Conservation (phyloP, 345 rosid species). For the Brassica juncea region DNA sequence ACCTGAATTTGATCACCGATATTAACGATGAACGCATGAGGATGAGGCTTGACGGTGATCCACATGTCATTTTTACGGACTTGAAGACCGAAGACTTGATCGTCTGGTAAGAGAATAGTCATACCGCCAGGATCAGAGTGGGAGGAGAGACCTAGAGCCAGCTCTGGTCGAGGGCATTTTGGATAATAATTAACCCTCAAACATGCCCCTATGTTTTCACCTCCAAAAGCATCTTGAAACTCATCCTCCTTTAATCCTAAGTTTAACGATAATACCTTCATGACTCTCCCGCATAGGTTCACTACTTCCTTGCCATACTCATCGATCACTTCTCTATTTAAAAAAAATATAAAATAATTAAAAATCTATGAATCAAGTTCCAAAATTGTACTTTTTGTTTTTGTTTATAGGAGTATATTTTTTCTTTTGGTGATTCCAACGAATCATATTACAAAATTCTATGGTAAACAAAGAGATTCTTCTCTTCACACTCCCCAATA, state of each 20-base stretch:
- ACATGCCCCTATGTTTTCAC: conserved; percentile 70
- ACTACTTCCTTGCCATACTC: conserved; percentile 70
- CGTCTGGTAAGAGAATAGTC: conserved; percentile 80
- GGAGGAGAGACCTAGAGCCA: conserved; percentile 79
- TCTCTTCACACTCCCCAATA: neutral
- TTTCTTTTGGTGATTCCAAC: neutral
- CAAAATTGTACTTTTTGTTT: neutral
- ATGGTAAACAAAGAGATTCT: neutral
- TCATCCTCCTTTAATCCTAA: conserved; percentile 56
- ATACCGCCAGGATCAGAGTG: conserved; percentile 97
- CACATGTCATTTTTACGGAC: conserved; percentile 61
- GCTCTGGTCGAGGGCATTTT: conserved; percentile 85
- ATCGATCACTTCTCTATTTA: conserved; percentile 64
- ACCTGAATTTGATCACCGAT: conserved; percentile 98
- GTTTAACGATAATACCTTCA: conserved; percentile 71
- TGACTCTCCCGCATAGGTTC: conserved; percentile 57
- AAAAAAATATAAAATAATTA: neutral
- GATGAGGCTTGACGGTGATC: conserved; percentile 88
- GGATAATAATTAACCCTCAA: conserved; percentile 88
- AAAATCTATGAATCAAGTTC: neutral
- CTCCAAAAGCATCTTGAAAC: conserved; percentile 78
- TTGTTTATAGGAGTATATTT: neutral
- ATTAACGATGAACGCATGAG: conserved; percentile 82
- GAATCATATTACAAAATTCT: neutral
- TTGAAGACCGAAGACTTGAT: conserved; percentile 76